Evolutionary conservation across 2,329 filamentous ascomycete species (phyloP).

Genomic region (Fusarium metavorans): DNA sequence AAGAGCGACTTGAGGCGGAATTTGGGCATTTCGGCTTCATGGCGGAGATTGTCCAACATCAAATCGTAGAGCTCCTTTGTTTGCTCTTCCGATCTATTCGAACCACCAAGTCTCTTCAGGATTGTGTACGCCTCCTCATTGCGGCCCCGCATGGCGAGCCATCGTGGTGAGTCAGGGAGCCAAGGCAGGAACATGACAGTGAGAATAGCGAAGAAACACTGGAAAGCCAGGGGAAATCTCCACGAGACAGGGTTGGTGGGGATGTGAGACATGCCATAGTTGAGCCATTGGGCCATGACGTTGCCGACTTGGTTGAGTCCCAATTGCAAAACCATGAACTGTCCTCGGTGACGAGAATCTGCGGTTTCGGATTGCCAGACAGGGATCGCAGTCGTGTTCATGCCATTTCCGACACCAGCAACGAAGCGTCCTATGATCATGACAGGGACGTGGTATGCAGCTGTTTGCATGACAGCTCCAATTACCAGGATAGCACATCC

Average conservation of each 20-base stretch:
- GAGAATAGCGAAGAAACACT: slow-evolving; percentile 45
- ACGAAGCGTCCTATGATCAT: slow-evolving; percentile 48
- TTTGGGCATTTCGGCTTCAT: background rate
- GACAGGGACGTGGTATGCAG: slow-evolving; percentile 22
- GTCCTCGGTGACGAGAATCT: slow-evolving; percentile 34
- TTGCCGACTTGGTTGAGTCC: slow-evolving; percentile 49
- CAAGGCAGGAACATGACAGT: slow-evolving; percentile 45
- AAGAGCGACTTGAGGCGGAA: slow-evolving; percentile 8
- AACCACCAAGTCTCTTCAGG: slow-evolving; percentile 2
- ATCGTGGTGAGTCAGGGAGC: slow-evolving; percentile 18
- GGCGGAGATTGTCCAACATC: background rate
- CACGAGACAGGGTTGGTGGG: slow-evolving; percentile 50
- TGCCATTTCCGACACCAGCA: slow-evolving; percentile 58
- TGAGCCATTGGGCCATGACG: slow-evolving; percentile 54
- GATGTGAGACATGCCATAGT: slow-evolving; percentile 54
- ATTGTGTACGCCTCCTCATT: slow-evolving; percentile 7
- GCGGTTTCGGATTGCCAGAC: slow-evolving; percentile 55
- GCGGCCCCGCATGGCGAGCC: slow-evolving; percentile 1
- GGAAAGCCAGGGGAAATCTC: slow-evolving; percentile 60
- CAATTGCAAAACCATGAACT: slow-evolving; percentile 13
- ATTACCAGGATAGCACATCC: slow-evolving; percentile 12
- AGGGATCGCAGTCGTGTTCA: slow-evolving; percentile 53
- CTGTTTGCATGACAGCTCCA: slow-evolving; percentile 15
- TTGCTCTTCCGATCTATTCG: slow-evolving; percentile 1
- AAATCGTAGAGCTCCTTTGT: slow-evolving; percentile 2